Percentiles rank a stretch among this genome's conserved stretches.
Conservation (phyloP, 805 yeast genomes). For the Zygoascus bituminiphila region DNA sequence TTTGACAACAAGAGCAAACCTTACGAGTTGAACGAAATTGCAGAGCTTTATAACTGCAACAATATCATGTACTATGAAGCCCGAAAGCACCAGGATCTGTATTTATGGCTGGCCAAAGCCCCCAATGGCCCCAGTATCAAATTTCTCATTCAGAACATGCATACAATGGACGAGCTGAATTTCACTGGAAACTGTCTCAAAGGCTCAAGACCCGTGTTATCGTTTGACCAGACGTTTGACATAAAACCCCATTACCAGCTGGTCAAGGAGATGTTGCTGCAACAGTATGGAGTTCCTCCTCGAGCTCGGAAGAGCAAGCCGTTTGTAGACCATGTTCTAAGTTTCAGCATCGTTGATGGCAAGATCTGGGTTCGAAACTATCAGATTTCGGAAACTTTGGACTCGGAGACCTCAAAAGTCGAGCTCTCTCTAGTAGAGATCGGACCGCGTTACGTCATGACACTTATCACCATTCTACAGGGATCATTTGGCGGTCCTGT, state of each 20-base stretch:
- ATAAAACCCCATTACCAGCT: conserved; percentile 58
- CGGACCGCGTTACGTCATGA: conserved; percentile 93
- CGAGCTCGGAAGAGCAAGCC: conserved; percentile 88
- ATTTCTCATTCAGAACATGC: conserved; percentile 89
- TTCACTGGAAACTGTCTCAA: conserved; percentile 93
- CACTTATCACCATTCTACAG: conserved; percentile 83
- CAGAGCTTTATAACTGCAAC: conserved; percentile 95
- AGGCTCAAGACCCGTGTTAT: conserved; percentile 89
- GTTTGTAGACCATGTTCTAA: conserved; percentile 89
- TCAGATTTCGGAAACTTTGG: conserved; percentile 66
- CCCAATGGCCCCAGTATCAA: conserved; percentile 97
- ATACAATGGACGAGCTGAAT: conserved; percentile 90
- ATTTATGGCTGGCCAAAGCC: conserved; percentile 90
- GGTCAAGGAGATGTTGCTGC: conserved; percentile 75
- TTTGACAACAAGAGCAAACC: conserved; percentile 87
- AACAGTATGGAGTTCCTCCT: conserved; percentile 93
- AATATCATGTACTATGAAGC: conserved; percentile 91
- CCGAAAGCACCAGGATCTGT: conserved; percentile 91
- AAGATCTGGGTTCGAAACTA: conserved; percentile 94
- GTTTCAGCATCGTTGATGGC: conserved; percentile 85
- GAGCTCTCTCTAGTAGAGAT: conserved; percentile 82
- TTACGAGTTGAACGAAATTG: conserved; percentile 85
- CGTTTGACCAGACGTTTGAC: conserved; percentile 78
- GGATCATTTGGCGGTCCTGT: conserved; percentile 98
- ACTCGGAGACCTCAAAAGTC: conserved; percentile 23